Conservation (phyloP, 306 rosid species). For the Begonia masoniana region DNA sequence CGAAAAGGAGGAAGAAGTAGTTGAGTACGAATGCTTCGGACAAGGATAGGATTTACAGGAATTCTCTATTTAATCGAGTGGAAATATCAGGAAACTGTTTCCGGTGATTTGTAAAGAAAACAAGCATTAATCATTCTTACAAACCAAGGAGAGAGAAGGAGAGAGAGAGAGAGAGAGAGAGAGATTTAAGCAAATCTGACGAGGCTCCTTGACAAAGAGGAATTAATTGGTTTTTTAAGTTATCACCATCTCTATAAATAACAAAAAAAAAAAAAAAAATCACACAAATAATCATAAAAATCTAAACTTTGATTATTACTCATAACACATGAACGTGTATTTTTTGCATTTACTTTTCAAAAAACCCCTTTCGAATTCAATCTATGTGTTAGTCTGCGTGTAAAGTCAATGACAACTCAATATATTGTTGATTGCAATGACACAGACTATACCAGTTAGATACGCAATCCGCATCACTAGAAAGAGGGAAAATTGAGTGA, state of each 20-base stretch:
- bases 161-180: conserved; percentile 39
- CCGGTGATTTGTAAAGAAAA: conserved; percentile 37
- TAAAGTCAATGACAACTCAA: too few relatives aligned
- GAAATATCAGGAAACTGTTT: conserved; percentile 25
- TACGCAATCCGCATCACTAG: too few relatives aligned
- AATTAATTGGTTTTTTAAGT: conserved; percentile 79
- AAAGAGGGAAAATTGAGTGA: too few relatives aligned
- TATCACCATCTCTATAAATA: conserved; percentile 30
- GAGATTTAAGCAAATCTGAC: conserved; percentile 83
- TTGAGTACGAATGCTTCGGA: conserved; percentile 1
- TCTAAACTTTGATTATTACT: neutral
- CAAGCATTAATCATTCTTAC: conserved; percentile 63
- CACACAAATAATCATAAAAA: neutral
- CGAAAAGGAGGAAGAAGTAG: neutral
- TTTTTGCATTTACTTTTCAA: neutral
- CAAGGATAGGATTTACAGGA: neutral
- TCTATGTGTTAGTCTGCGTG: too few relatives aligned
- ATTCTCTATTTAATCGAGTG: conserved; percentile 6
- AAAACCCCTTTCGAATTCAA: too few relatives aligned
- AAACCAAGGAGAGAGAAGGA: conserved; percentile 42
- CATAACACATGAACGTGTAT: conserved; percentile 18
- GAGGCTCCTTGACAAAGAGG: conserved; percentile 56
- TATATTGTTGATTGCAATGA: too few relatives aligned
- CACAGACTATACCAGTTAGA: too few relatives aligned
- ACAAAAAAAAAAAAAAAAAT: neutral